Percentiles rank a stretch among this genome's conserved stretches.
phyloP scores from a whole-genome alignment of 1,284 basidiomycete genomes.

The Microbotryomycetes sp. region DNA sequence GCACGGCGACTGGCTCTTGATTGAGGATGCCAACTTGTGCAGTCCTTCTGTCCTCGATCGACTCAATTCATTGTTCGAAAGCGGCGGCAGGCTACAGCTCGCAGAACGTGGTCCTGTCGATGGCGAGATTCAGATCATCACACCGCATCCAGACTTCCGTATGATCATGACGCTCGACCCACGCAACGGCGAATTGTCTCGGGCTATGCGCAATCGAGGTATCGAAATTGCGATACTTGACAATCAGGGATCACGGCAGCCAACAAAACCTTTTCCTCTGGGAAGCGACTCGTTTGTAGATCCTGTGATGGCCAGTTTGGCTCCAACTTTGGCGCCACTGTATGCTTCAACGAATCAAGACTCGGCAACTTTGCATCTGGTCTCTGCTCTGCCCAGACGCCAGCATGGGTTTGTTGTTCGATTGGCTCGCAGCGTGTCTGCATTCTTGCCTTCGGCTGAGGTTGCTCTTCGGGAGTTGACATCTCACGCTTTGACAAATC shows the following conservation, averaged over 20 bases:
- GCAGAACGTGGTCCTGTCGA: slow-evolving; percentile 83
- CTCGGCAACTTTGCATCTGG: no score
- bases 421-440: no score
- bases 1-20: slow-evolving; percentile 78
- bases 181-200: slow-evolving; percentile 83
- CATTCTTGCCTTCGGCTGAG: no score
- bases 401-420: no score
- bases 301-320: no score
- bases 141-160: slow-evolving; percentile 81
- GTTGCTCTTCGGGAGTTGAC: background rate
- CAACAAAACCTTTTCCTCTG: no score
- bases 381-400: no score
- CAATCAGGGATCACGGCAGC: background rate
- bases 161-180: slow-evolving; percentile 93
- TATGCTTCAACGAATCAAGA: no score
- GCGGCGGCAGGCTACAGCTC: slow-evolving; percentile 65
- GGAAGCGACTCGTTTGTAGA: no score
- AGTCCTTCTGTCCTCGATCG: slow-evolving; percentile 93
- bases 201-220: slow-evolving; percentile 97
- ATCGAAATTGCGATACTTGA: slow-evolving; percentile 61
- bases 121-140: slow-evolving; percentile 66
- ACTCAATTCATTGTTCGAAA: slow-evolving; percentile 93
- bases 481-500: background rate
- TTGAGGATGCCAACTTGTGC: slow-evolving; percentile 93
- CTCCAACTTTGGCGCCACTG: no score